phyloP scores from a whole-genome alignment of 305 asterid species.

The Fraxinus latifolia region DNA sequence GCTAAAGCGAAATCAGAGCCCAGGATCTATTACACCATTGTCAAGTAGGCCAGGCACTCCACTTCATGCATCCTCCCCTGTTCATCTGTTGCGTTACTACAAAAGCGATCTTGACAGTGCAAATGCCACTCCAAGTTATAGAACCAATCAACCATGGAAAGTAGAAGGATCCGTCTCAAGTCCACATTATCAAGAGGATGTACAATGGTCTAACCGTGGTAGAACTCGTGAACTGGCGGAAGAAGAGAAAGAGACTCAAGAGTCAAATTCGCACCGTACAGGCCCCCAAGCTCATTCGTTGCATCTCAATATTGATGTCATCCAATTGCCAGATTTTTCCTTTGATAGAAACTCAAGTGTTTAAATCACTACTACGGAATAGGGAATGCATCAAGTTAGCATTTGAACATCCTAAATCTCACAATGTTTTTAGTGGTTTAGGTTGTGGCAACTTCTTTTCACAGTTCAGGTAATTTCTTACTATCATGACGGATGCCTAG shows the following conservation, averaged over 20 bases:
- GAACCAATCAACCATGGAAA: slow-evolving; percentile 22
- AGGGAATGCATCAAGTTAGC: not conserved
- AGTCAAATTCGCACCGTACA: not conserved
- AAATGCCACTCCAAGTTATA: slow-evolving; percentile 13
- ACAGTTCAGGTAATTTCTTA: not conserved
- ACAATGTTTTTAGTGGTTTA: not conserved
- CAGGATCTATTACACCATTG: slow-evolving; percentile 25
- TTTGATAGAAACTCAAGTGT: slow-evolving; percentile 25
- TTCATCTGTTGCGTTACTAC: slow-evolving; percentile 33
- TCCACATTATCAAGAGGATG: slow-evolving; percentile 16
- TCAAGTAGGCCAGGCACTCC: slow-evolving; percentile 49
- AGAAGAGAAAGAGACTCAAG: slow-evolving; percentile 18
- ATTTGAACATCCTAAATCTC: slow-evolving; percentile 12
- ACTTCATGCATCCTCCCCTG: slow-evolving; percentile 30
- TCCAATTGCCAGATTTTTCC: slow-evolving; percentile 28
- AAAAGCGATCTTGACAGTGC: slow-evolving; percentile 21
- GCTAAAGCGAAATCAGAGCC: slow-evolving; percentile 34
- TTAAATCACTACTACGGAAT: slow-evolving; percentile 7
- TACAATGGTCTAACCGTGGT: slow-evolving; percentile 12
- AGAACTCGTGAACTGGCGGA: slow-evolving; percentile 6
- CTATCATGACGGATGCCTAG: not conserved
- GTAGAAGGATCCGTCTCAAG: slow-evolving; percentile 9
- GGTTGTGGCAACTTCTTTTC: not conserved
- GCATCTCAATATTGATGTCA: slow-evolving; percentile 17
- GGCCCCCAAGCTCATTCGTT: slow-evolving; percentile 8